Conservation (phyloP, 306 rosid genomes). For the Calophaca sinica region DNA sequence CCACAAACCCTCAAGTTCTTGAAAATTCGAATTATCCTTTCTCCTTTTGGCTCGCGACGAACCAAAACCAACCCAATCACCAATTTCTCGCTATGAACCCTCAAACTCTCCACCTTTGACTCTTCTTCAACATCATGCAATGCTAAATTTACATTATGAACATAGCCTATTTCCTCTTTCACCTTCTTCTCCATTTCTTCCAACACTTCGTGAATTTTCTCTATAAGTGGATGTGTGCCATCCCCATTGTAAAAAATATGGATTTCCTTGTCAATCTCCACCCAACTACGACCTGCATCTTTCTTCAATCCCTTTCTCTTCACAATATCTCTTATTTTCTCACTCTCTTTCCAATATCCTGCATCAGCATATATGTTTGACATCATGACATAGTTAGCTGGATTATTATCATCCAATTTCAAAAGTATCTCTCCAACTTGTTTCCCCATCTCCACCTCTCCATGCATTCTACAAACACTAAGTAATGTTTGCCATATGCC, state of each 20-base stretch:
- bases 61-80: slow-evolving; percentile 72
- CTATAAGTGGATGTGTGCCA: slow-evolving; percentile 55
- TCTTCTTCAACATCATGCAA: slow-evolving; percentile 73
- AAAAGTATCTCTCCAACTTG: slow-evolving; percentile 65
- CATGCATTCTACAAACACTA: slow-evolving; percentile 72
- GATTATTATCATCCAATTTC: slow-evolving; percentile 56
- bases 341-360: slow-evolving; percentile 70
- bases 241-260: slow-evolving; percentile 69
- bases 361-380: slow-evolving; percentile 68
- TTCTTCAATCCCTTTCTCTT: slow-evolving; percentile 66
- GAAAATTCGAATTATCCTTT: slow-evolving; percentile 55
- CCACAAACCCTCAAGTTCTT: slow-evolving; percentile 74
- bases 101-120: slow-evolving; percentile 70
- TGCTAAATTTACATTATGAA: slow-evolving; percentile 56
- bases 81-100: slow-evolving; percentile 74
- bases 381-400: slow-evolving; percentile 69
- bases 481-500: slow-evolving; percentile 74
- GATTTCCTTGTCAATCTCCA: slow-evolving; percentile 67
- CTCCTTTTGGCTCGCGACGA: slow-evolving; percentile 44
- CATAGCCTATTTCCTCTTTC: slow-evolving; percentile 60
- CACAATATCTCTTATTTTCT: slow-evolving; percentile 54
- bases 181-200: slow-evolving; percentile 65
- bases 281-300: slow-evolving; percentile 76
- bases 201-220: slow-evolving; percentile 58
- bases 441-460: slow-evolving; percentile 59